Evolutionary conservation across 257 asterid genomes (phyloP).

Genomic region (Nicotiana benthamiana): DNA sequence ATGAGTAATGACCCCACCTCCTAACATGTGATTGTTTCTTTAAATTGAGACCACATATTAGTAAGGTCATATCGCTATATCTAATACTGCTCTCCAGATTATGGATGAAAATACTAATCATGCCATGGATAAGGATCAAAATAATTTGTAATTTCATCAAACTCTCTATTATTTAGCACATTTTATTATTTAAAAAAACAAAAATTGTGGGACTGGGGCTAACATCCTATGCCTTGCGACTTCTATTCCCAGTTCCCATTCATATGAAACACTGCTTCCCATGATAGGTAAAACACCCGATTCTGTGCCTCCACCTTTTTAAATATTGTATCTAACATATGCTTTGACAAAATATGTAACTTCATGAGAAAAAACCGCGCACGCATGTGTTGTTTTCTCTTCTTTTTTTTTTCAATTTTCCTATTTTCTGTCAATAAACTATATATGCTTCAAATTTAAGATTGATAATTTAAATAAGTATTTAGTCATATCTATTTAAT

Average conservation of each 20-base stretch:
- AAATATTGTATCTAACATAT: neutral
- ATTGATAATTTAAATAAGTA: neutral
- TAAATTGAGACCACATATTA: neutral
- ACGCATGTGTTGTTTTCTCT: no score
- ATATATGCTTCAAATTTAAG: neutral
- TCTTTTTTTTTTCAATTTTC: no score
- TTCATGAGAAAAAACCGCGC: no score
- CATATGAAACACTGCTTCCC: neutral
- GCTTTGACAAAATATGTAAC: neutral
- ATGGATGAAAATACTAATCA: neutral
- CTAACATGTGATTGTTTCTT: slow-evolving; percentile 1
- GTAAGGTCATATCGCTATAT: neutral
- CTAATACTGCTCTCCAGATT: neutral
- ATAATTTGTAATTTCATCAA: no score
- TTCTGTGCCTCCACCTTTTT: neutral
- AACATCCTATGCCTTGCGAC: neutral
- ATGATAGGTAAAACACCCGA: neutral
- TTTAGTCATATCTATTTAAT: neutral
- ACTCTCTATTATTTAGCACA: neutral
- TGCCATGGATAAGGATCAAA: neutral
- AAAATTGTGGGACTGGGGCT: neutral
- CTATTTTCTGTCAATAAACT: no score
- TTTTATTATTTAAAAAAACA: neutral
- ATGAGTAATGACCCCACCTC: neutral
- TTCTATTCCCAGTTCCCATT: neutral